Evolutionary conservation across 2,329 filamentous ascomycete genomes (phyloP).

Genomic region (Pseudovirgaria hyperparasitica): DNA sequence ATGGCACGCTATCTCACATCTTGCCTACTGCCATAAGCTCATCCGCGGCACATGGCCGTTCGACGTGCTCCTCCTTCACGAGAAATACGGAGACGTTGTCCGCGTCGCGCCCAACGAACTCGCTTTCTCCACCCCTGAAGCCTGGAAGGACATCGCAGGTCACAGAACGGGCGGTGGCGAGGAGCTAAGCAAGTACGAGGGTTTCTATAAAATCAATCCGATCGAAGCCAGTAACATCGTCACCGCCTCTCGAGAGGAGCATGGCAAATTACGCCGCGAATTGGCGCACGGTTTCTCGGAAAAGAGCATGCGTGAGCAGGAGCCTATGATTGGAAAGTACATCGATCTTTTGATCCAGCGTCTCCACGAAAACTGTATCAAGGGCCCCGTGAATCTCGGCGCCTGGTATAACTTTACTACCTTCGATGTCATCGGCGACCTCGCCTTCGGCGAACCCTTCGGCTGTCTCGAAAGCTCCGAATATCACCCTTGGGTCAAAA

Average conservation of each 20-base stretch:
- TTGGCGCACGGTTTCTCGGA: constrained; percentile 30
- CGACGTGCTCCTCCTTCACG: constrained; percentile 21
- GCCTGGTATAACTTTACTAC: constrained; percentile 24
- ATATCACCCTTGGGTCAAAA: constrained; percentile 27
- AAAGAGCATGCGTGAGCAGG: constrained; percentile 28
- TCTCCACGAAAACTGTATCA: constrained; percentile 11
- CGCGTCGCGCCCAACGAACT: constrained; percentile 29
- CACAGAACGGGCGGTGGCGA: constrained; percentile 20
- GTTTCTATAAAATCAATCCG: constrained; percentile 16
- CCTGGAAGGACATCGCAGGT: constrained; percentile 32
- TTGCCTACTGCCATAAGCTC: constrained; percentile 18
- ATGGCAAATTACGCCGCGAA: constrained; percentile 23
- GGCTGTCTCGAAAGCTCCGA: constrained; percentile 21
- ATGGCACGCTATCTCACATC: constrained; percentile 15
- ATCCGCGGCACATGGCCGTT: constrained; percentile 15
- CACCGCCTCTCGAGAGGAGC: constrained; percentile 15
- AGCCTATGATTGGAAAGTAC: constrained; percentile 24
- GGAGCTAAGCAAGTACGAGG: constrained; percentile 25
- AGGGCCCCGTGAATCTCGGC: constrained; percentile 11
- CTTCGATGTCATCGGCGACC: constrained; percentile 30
- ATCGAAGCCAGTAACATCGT: constrained; percentile 17
- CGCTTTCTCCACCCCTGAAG: constrained; percentile 30
- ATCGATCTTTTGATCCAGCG: constrained; percentile 26
- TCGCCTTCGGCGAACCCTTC: constrained; percentile 29
- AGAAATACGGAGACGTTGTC: constrained; percentile 29